Evolutionary conservation across 257 asterid genomes (phyloP).

Genomic region (Solanum sparsipilum): DNA sequence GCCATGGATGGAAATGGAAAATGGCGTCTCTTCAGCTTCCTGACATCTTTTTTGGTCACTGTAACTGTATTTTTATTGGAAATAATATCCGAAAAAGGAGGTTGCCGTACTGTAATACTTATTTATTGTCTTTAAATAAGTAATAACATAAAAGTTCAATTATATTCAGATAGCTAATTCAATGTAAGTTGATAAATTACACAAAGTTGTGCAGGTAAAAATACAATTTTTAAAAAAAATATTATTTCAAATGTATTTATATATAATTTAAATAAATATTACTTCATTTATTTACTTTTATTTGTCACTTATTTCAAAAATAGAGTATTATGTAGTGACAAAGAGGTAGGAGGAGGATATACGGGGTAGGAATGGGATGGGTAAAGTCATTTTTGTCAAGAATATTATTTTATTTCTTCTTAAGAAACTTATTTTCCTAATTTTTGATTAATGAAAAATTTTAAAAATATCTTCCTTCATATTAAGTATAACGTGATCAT

Average conservation of each 20-base stretch:
- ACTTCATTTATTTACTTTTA: too few species aligned
- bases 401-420: not conserved
- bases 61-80: not conserved
- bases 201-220: not conserved
- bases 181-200: not conserved
- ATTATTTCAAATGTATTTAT: too few species aligned
- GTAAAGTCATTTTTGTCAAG: not conserved
- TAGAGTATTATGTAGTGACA: not conserved
- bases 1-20: not conserved
- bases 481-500: not conserved
- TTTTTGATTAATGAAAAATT: not conserved
- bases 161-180: not conserved
- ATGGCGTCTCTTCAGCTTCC: not conserved
- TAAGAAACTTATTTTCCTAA: not conserved
- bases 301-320: not conserved
- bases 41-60: not conserved
- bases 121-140: not conserved
- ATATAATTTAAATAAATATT: too few species aligned
- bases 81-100: not conserved
- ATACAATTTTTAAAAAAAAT: too few species aligned
- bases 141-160: not conserved
- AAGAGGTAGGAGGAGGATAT: not conserved
- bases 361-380: too few species aligned
- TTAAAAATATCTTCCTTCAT: not conserved
- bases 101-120: not conserved